Evolutionary conservation across 352 stramenopile genomes (phyloP).

Genomic region (Peronospora destructor): DNA sequence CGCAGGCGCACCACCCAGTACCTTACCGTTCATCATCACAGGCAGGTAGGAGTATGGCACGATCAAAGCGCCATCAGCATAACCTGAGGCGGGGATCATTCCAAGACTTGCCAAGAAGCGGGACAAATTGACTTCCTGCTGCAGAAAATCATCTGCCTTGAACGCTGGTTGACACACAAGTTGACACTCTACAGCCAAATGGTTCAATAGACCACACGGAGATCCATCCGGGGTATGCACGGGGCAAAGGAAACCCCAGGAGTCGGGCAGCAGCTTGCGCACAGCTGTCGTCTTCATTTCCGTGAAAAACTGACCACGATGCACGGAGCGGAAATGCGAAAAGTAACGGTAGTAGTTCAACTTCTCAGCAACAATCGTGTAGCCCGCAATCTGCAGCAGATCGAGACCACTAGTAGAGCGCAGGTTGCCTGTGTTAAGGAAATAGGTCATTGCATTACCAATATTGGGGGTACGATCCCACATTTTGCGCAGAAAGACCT

Average conservation of each 20-base stretch:
- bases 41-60: slow-evolving; percentile 90
- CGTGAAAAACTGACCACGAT: slow-evolving; percentile 99
- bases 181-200: slow-evolving; percentile 92
- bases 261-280: slow-evolving; percentile 96
- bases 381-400: slow-evolving; percentile 95
- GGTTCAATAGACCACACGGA: slow-evolving; percentile 97
- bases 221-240: slow-evolving; percentile 99
- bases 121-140: slow-evolving; percentile 68
- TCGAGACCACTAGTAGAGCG: slow-evolving; percentile 95
- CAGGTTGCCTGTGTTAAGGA: slow-evolving; percentile 98
- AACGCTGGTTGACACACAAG: slow-evolving; percentile 77
- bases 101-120: slow-evolving; percentile 70
- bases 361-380: slow-evolving; percentile 99
- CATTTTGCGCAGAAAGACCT: slow-evolving; percentile 91
- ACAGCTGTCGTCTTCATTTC: slow-evolving; percentile 99
- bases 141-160: slow-evolving; percentile 60
- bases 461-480: slow-evolving; percentile 87
- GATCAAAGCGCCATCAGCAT: slow-evolving; percentile 75
- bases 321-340: slow-evolving; percentile 97
- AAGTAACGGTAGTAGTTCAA: slow-evolving; percentile 99
- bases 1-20: slow-evolving; percentile 87
- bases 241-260: slow-evolving; percentile 98
- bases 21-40: slow-evolving; percentile 94
- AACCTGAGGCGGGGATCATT: slow-evolving; percentile 78
- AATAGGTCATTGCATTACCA: slow-evolving; percentile 95